Evolutionary conservation across 768 basidiomycete species (phyloP), one percentile per base, ranked within the genome.

Genomic region (Amanita exitialis): DNA sequence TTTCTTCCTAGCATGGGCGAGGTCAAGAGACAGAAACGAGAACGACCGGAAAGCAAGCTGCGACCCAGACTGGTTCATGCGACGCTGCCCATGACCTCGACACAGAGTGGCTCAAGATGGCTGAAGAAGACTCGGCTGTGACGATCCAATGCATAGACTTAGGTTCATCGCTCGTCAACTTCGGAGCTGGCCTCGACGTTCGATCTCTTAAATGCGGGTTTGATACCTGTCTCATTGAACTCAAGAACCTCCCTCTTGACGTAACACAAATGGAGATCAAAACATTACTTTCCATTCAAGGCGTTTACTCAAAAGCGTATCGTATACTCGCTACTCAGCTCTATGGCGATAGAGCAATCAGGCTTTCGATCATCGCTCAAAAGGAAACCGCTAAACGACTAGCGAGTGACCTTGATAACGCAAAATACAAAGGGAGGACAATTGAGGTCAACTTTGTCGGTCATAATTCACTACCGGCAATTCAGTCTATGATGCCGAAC

Each of bases 171-270:
- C 49, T 58, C 18, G 57, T 58, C 32, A 55, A 44, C 2, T 52
- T 55, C 13, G 57, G 54, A 16, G 52, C 57, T 23, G 57, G 57
- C 6, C 37, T 58, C 21, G 54, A 49, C n/a, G 45, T 55, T 38
- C 44, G 52, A 9, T 49, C 47, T 1, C 27, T 58, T 32, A 51
- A 52, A 27, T 47, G 52, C 21, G 57, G 57, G 15, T 58, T 58
- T 49, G 57, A 58, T 43, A 54, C 55, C 25, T 54, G 52, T 34
- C 27, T 43, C 10, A 39, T 58, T 25, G 45, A 43, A 12, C 50
- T 58, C 34, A 35, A 49, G 25, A 51, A 58, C n/a, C 52, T 58
- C 9, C 47, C 54, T 4, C 35, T 23, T 4, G 43, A 47, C 16
- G 47, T 52, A 7, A 44, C 18, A 4, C 28, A 18, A 1, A 21